Evolutionary conservation across 495 filamentous ascomycete genomes (phyloP).

Genomic region (Xylaria nigripes): DNA sequence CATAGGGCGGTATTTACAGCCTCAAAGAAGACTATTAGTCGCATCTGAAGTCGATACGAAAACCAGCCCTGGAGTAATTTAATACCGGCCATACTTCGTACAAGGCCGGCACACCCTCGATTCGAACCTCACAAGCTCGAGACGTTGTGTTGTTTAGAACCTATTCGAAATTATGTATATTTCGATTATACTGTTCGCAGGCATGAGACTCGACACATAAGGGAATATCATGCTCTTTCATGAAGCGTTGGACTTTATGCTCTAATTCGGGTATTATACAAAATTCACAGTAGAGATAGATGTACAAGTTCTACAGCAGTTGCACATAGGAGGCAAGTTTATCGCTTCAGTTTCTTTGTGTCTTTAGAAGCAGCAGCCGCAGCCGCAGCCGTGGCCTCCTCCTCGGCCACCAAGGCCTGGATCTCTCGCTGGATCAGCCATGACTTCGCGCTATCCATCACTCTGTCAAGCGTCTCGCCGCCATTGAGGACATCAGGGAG

Average conservation of each 20-base stretch:
- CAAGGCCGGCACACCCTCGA: no score
- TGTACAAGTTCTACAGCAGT: constrained; percentile 1
- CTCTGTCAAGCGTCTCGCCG: constrained; percentile 57
- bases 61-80: no score
- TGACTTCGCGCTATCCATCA: constrained; percentile 71
- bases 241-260: neutral
- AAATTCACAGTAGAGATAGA: neutral
- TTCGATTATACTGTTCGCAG: no score
- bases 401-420: constrained; percentile 50
- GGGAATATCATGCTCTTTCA: no score
- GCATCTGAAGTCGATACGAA: no score
- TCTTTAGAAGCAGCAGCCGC: constrained; percentile 13
- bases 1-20: no score
- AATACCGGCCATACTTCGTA: no score
- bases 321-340: constrained; percentile 1
- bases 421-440: constrained; percentile 79
- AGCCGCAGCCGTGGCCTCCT: constrained; percentile 30
- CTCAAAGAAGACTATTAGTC: no score
- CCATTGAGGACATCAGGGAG: constrained; percentile 72
- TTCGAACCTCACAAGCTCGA: no score
- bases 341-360: constrained; percentile 26
- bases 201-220: no score
- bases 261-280: constrained; percentile 2
- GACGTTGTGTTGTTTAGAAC: no score
- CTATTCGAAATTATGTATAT: no score